Base-by-base conservation (phyloP, 164 flowering plant genomes). In the Aristolochia contorta region DNA sequence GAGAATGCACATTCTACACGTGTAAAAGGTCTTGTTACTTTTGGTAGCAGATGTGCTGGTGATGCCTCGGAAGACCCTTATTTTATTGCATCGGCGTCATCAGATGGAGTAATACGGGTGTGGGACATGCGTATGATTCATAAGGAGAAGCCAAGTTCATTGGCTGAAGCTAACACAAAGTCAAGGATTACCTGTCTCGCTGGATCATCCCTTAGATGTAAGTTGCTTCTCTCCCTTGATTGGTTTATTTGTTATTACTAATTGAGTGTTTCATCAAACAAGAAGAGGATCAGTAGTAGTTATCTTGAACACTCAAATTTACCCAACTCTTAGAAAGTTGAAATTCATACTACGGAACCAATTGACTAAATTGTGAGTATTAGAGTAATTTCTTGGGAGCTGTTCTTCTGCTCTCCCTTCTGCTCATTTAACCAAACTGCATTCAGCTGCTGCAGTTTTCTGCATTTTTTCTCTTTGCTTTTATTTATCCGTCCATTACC, bases 181-280 rank as follows among this genome's bases (percentile, higher is more conserved):
- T 84, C 97, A 58, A 83, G 98, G 80, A 71, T 93, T 56, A 93
- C 97, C 55, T 93, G 94, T 69, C 92, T 90, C 65, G 90, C 92
- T 27, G 94, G 99, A 63, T 84, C 97, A 23, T 73, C 93, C 66
- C 49, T 84, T 45, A 89, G 78, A 75, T 74, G 97, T 90, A 65
- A 82, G 89, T 80, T 13, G 14, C 30, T 63, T 37, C 62, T 62
- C n/a, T 57, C 45, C 53, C 18, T 24, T 32, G 53, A n/a, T 23
- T 1, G 48, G 6, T 48, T 54, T 43, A 9, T 51, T 18, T n/a
- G 3, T 49, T 4, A 49, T 10, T 37, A 37, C 7, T 37, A 37
- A 37, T 37, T 6, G n/a, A 37, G 43, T 37, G 12, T 10, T 37
- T 4, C 43, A 32, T 32, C 33, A 32, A 32, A 32, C 33, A 3